Conservation (phyloP, 257 asterid genomes). For the Solanum gracilifrons region DNA sequence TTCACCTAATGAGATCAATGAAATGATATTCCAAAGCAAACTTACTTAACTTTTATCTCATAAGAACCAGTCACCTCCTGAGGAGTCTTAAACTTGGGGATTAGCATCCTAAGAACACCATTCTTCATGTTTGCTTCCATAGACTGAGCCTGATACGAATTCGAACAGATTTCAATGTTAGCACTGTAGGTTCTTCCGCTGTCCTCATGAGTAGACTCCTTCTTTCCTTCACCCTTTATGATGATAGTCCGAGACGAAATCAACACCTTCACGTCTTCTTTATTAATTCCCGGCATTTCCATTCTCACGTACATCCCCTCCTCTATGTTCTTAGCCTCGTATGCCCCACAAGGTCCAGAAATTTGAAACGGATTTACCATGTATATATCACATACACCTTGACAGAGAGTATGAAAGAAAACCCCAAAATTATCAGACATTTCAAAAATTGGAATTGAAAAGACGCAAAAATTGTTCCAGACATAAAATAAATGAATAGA, state of each 20-base stretch:
- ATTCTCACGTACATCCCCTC: slow-evolving; percentile 6
- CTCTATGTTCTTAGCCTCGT: not conserved
- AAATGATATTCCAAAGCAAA: not conserved
- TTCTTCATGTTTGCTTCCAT: slow-evolving; percentile 23
- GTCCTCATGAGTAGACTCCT: slow-evolving; percentile 9
- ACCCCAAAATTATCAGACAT: not conserved
- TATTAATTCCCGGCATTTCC: slow-evolving; percentile 25
- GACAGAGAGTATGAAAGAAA: not conserved
- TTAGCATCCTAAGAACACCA: slow-evolving; percentile 25
- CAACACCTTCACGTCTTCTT: slow-evolving; percentile 16
- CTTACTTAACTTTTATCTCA: not conserved
- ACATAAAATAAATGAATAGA: not conserved
- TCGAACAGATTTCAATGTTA: slow-evolving; percentile 3
- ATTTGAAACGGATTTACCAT: slow-evolving; percentile 17
- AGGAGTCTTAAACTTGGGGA: slow-evolving; percentile 11
- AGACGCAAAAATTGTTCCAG: not conserved
- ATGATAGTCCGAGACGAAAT: slow-evolving; percentile 7
- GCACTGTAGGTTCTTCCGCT: slow-evolving; percentile 12
- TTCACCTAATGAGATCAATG: not conserved
- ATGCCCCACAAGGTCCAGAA: slow-evolving; percentile 6
- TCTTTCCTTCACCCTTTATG: slow-evolving; percentile 16
- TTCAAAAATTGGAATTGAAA: not conserved
- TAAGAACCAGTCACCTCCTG: not conserved
- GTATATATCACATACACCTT: not conserved
- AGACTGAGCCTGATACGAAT: slow-evolving; percentile 7